Evolutionary conservation across 2,329 filamentous ascomycete species (phyloP).

Genomic region (Ascochyta lentis): DNA sequence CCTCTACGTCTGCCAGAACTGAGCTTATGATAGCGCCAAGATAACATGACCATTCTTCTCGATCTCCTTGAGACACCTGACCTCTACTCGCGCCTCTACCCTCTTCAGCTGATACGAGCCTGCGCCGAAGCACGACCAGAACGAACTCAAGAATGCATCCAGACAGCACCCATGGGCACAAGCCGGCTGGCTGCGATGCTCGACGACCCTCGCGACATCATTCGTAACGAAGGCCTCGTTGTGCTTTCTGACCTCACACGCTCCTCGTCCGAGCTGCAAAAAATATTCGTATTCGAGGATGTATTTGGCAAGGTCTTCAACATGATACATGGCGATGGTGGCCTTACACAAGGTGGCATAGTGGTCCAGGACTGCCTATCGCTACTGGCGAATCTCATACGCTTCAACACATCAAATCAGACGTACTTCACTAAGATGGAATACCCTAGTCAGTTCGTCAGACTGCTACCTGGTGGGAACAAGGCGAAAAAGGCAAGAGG

Average conservation of each 20-base stretch:
- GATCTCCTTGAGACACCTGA: constrained; percentile 86
- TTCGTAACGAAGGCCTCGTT: constrained; percentile 83
- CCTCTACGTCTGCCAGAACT: constrained; percentile 47
- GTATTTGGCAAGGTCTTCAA: constrained; percentile 87
- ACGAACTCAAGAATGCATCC: constrained; percentile 91
- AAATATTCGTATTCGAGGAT: constrained; percentile 93
- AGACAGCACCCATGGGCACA: constrained; percentile 86
- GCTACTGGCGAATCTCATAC: constrained; percentile 85
- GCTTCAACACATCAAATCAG: constrained; percentile 89
- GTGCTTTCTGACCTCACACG: constrained; percentile 88
- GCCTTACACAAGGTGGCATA: constrained; percentile 80
- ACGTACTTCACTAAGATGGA: constrained; percentile 91
- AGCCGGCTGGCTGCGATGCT: constrained; percentile 83
- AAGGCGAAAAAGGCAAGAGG: constrained; percentile 62
- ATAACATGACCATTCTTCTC: constrained; percentile 90
- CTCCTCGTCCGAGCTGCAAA: constrained; percentile 86
- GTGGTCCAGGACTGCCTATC: constrained; percentile 93
- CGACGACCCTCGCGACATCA: constrained; percentile 83
- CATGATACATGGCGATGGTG: constrained; percentile 82
- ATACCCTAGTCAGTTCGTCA: constrained; percentile 74
- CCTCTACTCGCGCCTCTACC: constrained; percentile 91
- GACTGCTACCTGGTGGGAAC: constrained; percentile 69
- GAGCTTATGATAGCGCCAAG: constrained; percentile 74
- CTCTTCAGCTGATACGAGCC: constrained; percentile 84
- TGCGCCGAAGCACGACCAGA: constrained; percentile 87